phyloP scores from a whole-genome alignment of 1,284 basidiomycete genomes.

The Cronartium quercuum region DNA sequence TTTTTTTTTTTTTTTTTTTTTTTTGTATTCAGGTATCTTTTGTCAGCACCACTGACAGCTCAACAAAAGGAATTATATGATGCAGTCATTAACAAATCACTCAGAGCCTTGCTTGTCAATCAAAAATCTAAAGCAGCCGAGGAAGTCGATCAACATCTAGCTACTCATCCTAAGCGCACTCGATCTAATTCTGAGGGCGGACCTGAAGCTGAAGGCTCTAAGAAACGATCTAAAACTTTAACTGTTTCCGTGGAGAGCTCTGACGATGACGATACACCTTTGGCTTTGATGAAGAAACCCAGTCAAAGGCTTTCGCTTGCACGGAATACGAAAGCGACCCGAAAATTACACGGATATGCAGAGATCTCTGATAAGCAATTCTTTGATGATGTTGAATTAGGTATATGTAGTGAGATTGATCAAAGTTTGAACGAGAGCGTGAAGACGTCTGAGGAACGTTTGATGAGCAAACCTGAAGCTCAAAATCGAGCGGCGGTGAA shows the following conservation, averaged over 20 bases:
- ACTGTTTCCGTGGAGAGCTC: not conserved
- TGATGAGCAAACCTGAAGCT: not conserved
- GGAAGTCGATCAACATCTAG: not conserved
- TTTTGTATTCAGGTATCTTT: conserved; percentile 55
- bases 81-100: conserved; percentile 49
- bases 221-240: conserved; percentile 6
- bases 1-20: not conserved
- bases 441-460: not conserved
- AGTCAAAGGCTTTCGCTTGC: not conserved
- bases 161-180: conserved; percentile 3
- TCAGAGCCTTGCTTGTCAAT: conserved; percentile 46
- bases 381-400: conserved; percentile 28
- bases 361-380: conserved; percentile 31
- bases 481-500: conserved; percentile 56
- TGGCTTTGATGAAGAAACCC: not conserved
- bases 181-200: not conserved
- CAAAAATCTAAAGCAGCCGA: conserved; percentile 38
- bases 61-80: conserved; percentile 79
- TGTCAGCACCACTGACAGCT: conserved; percentile 80
- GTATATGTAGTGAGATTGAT: conserved; percentile 25
- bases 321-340: not conserved
- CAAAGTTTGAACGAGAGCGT: conserved; percentile 6
- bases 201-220: not conserved
- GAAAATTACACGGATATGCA: conserved; percentile 13
- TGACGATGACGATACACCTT: conserved; percentile 19